phyloP scores from a whole-genome alignment of 2,329 filamentous ascomycete genomes.

The Sodiomyces alkalinus region DNA sequence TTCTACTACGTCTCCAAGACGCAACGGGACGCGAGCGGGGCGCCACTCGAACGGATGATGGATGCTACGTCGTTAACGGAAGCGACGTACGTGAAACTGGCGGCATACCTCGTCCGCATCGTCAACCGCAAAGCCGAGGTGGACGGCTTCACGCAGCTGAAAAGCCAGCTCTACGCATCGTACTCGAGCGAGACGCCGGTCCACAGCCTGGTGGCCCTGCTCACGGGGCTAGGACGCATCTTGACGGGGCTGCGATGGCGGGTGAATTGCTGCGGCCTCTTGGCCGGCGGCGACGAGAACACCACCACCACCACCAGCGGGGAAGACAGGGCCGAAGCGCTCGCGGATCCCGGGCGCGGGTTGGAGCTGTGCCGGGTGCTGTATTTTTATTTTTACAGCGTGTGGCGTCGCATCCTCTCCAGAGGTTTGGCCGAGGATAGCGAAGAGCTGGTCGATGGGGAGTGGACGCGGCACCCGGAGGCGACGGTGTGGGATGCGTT shows the following conservation, averaged over 20 bases:
- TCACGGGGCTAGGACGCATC: constrained; percentile 4
- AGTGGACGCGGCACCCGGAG: constrained; percentile 15
- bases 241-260: constrained; percentile 26
- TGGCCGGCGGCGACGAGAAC: no score
- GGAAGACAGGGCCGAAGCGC: constrained; percentile 22
- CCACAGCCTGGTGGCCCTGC: constrained; percentile 12
- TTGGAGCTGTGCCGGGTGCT: constrained; percentile 24
- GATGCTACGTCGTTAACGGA: constrained; percentile 18
- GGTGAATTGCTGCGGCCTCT: no score
- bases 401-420: constrained; percentile 22
- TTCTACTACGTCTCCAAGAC: constrained; percentile 20
- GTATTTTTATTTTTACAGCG: constrained; percentile 28
- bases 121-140: constrained; percentile 28
- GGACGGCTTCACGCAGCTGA: constrained; percentile 25
- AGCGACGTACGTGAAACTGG: constrained; percentile 22
- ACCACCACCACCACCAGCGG: constrained; percentile 29
- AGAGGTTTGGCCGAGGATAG: constrained; percentile 15
- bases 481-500: constrained; percentile 24
- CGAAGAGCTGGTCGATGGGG: background rate
- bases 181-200: constrained; percentile 6
- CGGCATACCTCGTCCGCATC: constrained; percentile 26
- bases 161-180: constrained; percentile 13
- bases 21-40: background rate
- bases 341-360: constrained; percentile 18
- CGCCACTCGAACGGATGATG: constrained; percentile 16